Conservation (phyloP, 768 basidiomycete species). For the Serendipita sp. region DNA sequence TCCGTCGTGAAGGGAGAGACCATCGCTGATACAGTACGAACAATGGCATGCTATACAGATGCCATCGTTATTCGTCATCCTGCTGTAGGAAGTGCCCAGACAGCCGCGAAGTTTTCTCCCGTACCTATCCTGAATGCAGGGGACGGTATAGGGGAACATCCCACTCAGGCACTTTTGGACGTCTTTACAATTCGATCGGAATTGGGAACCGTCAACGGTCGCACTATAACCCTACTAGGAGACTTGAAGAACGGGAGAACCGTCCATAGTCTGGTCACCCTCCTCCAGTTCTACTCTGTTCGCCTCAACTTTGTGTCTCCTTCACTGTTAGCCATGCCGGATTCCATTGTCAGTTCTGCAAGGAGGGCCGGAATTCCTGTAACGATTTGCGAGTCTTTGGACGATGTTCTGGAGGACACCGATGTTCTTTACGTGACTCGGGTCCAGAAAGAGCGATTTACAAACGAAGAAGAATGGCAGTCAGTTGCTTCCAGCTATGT, state of each 20-base stretch:
- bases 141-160: conserved; percentile 94
- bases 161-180: conserved; percentile 80
- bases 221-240: conserved; percentile 80
- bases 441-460: conserved; percentile 89
- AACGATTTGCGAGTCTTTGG: conserved; percentile 68
- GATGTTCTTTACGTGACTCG: conserved; percentile 96
- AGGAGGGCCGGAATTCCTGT: conserved; percentile 70
- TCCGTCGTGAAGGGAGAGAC: conserved; percentile 91
- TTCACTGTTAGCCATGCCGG: conserved; percentile 72
- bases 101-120: conserved; percentile 90
- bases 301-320: conserved; percentile 94
- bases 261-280: conserved; percentile 85
- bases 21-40: conserved; percentile 82
- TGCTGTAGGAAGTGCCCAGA: conserved; percentile 80
- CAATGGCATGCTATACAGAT: conserved; percentile 88
- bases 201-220: conserved; percentile 92
- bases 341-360: conserved; percentile 64
- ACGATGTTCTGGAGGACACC: conserved; percentile 79
- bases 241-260: conserved; percentile 97
- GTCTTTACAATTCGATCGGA: conserved; percentile 95
- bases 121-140: conserved; percentile 95
- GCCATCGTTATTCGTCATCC: conserved; percentile 92
- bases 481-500: conserved; percentile 84
- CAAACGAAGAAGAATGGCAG: conserved; percentile 65
- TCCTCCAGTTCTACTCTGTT: conserved; percentile 83